phyloP scores from a whole-genome alignment of 164 flowering plant species.

The Liquidambar formosana region DNA sequence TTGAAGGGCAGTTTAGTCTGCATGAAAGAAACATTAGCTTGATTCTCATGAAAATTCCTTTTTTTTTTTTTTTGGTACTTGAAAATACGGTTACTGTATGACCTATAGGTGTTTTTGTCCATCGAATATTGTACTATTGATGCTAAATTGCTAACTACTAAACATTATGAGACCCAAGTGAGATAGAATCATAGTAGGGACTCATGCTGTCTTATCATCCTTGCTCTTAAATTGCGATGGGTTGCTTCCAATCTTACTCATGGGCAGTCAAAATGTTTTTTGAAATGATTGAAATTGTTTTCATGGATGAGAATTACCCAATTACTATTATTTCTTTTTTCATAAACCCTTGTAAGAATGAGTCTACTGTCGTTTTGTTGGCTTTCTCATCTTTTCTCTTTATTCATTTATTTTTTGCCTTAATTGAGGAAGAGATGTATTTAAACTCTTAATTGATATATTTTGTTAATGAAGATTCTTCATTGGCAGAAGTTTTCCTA shows the following conservation, averaged over 20 bases:
- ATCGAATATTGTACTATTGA: not conserved
- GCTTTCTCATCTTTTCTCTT: no score
- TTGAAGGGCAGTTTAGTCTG: not conserved
- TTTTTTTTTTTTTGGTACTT: not conserved
- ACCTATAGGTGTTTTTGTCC: not conserved
- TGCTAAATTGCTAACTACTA: not conserved
- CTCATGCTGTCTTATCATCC: not conserved
- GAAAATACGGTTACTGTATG: not conserved
- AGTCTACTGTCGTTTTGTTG: not conserved
- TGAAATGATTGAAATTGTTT: not conserved
- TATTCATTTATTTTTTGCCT: no score
- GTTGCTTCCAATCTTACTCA: not conserved
- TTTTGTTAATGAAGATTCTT: no score
- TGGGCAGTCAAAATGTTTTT: not conserved
- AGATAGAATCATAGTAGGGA: not conserved
- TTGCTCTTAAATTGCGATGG: not conserved
- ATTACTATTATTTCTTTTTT: no score
- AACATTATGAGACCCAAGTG: not conserved
- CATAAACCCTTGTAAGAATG: no score
- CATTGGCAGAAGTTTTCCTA: no score
- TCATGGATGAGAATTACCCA: no score
- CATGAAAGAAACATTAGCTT: not conserved
- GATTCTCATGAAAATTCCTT: not conserved
- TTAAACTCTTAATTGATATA: no score
- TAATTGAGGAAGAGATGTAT: no score